Evolutionary conservation across 257 asterid species (phyloP).

Genomic region (Fraxinus quadrangulata): DNA sequence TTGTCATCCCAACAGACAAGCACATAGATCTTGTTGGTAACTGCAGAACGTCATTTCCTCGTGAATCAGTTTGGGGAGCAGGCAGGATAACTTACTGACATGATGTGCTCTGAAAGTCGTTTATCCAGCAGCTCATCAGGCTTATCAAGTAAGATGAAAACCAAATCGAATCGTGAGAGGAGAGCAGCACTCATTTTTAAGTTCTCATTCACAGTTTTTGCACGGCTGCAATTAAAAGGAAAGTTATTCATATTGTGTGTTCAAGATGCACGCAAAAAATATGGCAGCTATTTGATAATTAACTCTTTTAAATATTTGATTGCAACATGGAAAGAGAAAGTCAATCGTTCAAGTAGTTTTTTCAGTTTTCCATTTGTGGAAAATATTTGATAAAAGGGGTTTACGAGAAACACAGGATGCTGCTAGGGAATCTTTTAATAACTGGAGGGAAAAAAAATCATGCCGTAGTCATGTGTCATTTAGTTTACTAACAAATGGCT

Average conservation of each 20-base stretch:
- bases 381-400: conserved; percentile 12
- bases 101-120: conserved; percentile 95
- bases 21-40: conserved; percentile 6
- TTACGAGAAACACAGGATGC: not conserved
- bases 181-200: conserved; percentile 93
- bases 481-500: conserved; percentile 6
- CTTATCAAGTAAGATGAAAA: conserved; percentile 94
- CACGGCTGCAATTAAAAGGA: conserved; percentile 72
- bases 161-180: conserved; percentile 96
- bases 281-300: conserved; percentile 8
- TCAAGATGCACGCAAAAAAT: not conserved
- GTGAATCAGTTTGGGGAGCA: conserved; percentile 27
- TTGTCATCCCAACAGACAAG: not conserved
- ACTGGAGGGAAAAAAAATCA: not conserved
- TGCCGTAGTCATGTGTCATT: conserved; percentile 4
- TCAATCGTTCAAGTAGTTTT: not conserved
- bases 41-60: conserved; percentile 16
- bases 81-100: conserved; percentile 78
- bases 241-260: not conserved
- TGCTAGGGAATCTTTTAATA: not conserved
- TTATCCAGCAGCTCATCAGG: conserved; percentile 92
- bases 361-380: conserved; percentile 6
- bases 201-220: conserved; percentile 98
- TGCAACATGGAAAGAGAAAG: conserved; percentile 14
- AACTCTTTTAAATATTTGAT: conserved; percentile 20